Percentiles rank a stretch among this genome's conserved stretches.
phyloP scores from a whole-genome alignment of 139 green algal species.

The Raphidocelis subcapitata region DNA sequence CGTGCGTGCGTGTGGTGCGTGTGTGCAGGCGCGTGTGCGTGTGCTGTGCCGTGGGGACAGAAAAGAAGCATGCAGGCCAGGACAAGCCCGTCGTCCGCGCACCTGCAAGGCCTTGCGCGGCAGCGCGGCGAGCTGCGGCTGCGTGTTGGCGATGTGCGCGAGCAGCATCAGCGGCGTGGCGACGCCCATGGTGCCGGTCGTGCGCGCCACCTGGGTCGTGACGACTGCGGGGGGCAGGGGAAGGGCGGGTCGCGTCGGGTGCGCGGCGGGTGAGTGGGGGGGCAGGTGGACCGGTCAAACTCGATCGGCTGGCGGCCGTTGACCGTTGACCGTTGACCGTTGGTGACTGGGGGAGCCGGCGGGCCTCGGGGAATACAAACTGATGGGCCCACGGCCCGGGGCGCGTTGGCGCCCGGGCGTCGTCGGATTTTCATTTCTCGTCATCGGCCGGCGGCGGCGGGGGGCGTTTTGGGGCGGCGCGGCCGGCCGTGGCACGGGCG shows the following conservation, averaged over 20 bases:
- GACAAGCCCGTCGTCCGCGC: no score
- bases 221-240: constrained; percentile 42
- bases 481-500: no score
- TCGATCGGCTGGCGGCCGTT: no score
- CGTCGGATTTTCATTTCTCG: constrained; percentile 19
- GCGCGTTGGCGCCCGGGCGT: constrained; percentile 5
- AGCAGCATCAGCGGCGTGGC: constrained; percentile 54
- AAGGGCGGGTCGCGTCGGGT: background rate
- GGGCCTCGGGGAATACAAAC: constrained; percentile 91
- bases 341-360: no score
- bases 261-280: no score
- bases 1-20: no score
- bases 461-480: no score
- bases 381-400: constrained; percentile 33
- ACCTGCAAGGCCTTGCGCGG: constrained; percentile 53
- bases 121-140: constrained; percentile 53
- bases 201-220: constrained; percentile 27
- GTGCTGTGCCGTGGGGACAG: no score
- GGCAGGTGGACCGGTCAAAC: no score
- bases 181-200: background rate
- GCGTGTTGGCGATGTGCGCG: constrained; percentile 55
- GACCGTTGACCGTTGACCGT: no score
- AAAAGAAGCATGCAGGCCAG: no score
- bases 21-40: no score
- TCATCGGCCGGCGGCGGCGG: constrained; percentile 42